Evolutionary conservation across 352 stramenopile genomes (phyloP).

Genomic region (Phytophthora lateralis): DNA sequence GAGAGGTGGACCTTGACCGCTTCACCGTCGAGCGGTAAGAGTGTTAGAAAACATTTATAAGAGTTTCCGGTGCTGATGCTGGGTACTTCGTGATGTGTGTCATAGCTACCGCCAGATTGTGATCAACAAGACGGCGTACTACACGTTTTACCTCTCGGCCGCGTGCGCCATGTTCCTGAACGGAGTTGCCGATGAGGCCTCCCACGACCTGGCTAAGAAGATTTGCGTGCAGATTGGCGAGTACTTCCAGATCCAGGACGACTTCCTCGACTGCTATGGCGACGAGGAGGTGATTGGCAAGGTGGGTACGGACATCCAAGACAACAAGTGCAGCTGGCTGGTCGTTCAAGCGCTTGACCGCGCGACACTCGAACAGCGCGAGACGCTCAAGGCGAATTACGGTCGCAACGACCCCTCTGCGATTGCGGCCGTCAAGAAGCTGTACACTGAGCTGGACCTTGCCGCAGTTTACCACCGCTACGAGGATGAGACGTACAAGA

Average conservation of each 20-base stretch:
- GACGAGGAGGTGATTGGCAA: conserved; percentile 94
- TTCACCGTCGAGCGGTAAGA: conserved; percentile 95
- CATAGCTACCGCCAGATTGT: conserved; percentile 92
- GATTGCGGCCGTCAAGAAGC: conserved; percentile 90
- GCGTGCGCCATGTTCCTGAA: conserved; percentile 91
- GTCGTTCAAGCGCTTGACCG: conserved; percentile 94
- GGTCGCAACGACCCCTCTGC: conserved; percentile 81
- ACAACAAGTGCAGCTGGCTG: conserved; percentile 99
- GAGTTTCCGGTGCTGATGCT: conserved; percentile 7
- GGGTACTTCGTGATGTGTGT: conserved; percentile 1
- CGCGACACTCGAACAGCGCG: conserved; percentile 74
- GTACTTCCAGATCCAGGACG: conserved; percentile 99
- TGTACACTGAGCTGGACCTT: conserved; percentile 95
- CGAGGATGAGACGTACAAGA: conserved; percentile 92
- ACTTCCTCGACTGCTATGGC: conserved; percentile 98
- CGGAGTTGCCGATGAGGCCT: conserved; percentile 81
- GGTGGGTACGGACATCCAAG: conserved; percentile 98
- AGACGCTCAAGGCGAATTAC: conserved; percentile 93
- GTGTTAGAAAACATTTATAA: conserved; percentile 3
- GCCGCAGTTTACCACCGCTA: conserved; percentile 90
- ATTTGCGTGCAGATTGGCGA: conserved; percentile 97
- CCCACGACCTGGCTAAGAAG: conserved; percentile 87
- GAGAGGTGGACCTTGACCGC: conserved; percentile 82
- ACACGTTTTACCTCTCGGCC: conserved; percentile 98
- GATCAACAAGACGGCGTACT: conserved; percentile 99